A percentile compares a stretch with the other conserved stretches of the same genome.
phyloP scores from a whole-genome alignment of 331 rosid species.

The Malus hybrid region DNA sequence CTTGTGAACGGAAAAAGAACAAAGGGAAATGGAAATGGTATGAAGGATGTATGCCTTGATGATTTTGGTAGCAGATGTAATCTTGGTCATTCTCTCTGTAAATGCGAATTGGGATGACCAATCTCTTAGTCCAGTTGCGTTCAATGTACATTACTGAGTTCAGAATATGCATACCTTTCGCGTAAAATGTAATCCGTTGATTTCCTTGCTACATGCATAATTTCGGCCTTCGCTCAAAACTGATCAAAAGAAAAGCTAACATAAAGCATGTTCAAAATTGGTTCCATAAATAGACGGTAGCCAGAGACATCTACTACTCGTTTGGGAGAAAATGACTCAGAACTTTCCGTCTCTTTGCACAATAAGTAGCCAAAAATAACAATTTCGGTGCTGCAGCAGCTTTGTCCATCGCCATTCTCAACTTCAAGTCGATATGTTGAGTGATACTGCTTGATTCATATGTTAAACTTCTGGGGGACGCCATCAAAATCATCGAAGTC shows the following conservation, averaged over 20 bases:
- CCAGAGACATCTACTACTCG: neutral
- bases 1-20: neutral
- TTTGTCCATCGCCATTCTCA: slow-evolving; percentile 1
- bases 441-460: slow-evolving; percentile 21
- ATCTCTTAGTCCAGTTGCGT: slow-evolving; percentile 20
- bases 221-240: neutral
- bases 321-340: slow-evolving; percentile 14
- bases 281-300: neutral
- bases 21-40: neutral
- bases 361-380: neutral
- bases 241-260: neutral
- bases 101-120: slow-evolving; percentile 20
- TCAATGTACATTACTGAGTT: neutral
- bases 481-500: slow-evolving; percentile 66
- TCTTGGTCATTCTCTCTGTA: slow-evolving; percentile 14
- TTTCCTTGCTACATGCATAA: neutral
- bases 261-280: slow-evolving; percentile 10
- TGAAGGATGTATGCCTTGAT: neutral
- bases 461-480: slow-evolving; percentile 56
- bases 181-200: too few relatives aligned
- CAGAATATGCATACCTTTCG: neutral
- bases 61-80: slow-evolving; percentile 7
- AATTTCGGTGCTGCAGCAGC: neutral
- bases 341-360: slow-evolving; percentile 1
- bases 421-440: neutral